Conservation (phyloP, 345 rosid species). For the Lepidium aucheri region DNA sequence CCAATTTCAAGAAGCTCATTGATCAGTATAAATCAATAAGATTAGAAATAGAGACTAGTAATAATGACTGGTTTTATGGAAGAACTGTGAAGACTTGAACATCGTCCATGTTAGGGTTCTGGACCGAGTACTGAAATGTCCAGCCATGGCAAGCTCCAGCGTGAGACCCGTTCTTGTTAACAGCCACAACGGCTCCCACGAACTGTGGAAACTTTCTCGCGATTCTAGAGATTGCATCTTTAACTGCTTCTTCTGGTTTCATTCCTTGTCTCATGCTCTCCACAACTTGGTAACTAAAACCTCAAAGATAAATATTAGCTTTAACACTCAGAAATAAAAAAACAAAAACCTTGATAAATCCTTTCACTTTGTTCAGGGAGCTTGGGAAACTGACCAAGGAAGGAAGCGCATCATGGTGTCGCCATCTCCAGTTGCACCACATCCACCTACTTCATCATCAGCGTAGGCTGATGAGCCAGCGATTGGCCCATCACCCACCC, state of each 20-base stretch:
- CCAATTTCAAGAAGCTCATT: neutral
- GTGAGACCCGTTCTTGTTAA: slow-evolving; percentile 61
- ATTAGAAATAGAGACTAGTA: neutral
- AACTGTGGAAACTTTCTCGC: slow-evolving; percentile 63
- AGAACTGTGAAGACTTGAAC: slow-evolving; percentile 69
- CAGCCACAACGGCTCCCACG: slow-evolving; percentile 84
- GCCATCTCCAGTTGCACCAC: slow-evolving; percentile 97
- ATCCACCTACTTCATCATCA: slow-evolving; percentile 81
- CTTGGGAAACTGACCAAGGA: slow-evolving; percentile 54
- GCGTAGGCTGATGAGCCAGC: slow-evolving; percentile 88
- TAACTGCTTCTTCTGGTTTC: slow-evolving; percentile 71
- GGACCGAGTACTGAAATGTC: slow-evolving; percentile 85
- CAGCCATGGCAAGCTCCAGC: slow-evolving; percentile 93
- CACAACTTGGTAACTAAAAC: slow-evolving; percentile 80
- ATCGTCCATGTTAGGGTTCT: slow-evolving; percentile 47
- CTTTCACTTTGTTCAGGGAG: neutral
- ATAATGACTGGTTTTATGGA: slow-evolving; percentile 12
- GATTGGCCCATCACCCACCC: slow-evolving; percentile 97
- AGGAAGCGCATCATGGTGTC: slow-evolving; percentile 98
- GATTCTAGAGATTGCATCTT: slow-evolving; percentile 76
- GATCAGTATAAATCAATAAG: neutral
- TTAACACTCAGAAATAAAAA: neutral
- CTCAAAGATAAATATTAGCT: neutral
- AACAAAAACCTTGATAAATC: neutral
- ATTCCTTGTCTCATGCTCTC: slow-evolving; percentile 92